These are phyloP conservation scores for Buddleja alternifolia DNA, from an alignment of 257 asterid species.

Conservation along the genomic window DNA sequence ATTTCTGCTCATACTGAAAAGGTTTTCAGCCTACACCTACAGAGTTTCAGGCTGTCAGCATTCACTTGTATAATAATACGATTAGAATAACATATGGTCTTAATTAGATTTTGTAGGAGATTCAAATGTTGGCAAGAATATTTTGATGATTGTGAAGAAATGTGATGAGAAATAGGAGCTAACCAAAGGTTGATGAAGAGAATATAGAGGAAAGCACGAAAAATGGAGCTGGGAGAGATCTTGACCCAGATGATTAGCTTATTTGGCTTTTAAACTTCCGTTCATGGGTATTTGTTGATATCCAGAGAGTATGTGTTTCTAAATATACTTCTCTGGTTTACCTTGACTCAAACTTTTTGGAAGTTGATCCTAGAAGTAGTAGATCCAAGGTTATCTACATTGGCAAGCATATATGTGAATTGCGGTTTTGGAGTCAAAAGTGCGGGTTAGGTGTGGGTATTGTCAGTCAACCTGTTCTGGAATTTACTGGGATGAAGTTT, in stretches of 20 bases:
- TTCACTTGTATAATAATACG: not conserved
- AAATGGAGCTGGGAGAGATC: not conserved
- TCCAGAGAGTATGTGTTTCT: not conserved
- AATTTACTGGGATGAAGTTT: no score
- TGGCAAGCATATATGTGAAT: not conserved
- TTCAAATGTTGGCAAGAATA: not conserved
- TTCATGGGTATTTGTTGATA: no score
- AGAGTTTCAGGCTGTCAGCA: not conserved
- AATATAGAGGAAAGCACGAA: not conserved
- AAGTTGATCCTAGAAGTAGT: not conserved
- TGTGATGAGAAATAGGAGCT: constrained; percentile 1
- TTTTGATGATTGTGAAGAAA: not conserved
- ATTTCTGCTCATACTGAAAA: not conserved
- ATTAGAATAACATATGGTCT: not conserved
- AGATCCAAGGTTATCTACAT: not conserved
- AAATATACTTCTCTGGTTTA: not conserved
- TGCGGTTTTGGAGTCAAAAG: no score
- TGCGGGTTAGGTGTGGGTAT: no score
- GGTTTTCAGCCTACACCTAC: not conserved
- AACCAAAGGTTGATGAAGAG: not conserved
- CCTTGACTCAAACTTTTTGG: not conserved
- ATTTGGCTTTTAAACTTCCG: no score
- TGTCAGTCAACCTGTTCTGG: no score
- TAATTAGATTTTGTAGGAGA: not conserved
- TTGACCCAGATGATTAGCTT: not conserved